Conservation (phyloP, 139 green algal species). For the Haematococcus sp. region DNA sequence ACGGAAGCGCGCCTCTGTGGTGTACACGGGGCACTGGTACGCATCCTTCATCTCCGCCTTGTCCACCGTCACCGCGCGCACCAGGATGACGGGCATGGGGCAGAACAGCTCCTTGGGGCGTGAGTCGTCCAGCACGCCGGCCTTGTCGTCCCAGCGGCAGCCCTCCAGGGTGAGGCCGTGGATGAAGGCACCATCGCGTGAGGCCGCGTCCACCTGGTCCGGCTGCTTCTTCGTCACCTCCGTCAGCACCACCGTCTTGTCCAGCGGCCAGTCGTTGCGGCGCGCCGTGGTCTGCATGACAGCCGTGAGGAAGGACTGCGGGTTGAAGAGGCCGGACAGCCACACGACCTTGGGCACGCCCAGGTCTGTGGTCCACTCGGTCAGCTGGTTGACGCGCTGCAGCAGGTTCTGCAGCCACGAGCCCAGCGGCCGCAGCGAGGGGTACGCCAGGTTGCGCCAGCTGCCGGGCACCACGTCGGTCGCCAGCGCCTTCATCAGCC, state of each 20-base stretch:
- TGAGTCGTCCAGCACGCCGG: constrained; percentile 77
- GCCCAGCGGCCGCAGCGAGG: constrained; percentile 71
- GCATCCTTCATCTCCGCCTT: constrained; percentile 80
- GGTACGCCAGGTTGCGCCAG: constrained; percentile 82
- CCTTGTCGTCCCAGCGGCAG: constrained; percentile 89
- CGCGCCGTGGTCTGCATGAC: constrained; percentile 91
- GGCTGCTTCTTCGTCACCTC: constrained; percentile 82
- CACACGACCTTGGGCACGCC: constrained; percentile 79
- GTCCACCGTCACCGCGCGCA: constrained; percentile 78
- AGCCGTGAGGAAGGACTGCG: constrained; percentile 90
- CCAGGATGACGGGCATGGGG: constrained; percentile 79
- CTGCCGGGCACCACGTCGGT: constrained; percentile 62
- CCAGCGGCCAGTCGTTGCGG: constrained; percentile 88
- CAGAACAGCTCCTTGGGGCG: constrained; percentile 87
- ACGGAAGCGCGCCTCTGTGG: constrained; percentile 83
- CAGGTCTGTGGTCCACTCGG: constrained; percentile 83
- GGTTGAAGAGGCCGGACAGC: constrained; percentile 90
- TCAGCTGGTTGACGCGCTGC: constrained; percentile 72
- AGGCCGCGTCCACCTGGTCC: constrained; percentile 79
- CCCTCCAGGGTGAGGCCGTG: constrained; percentile 88
- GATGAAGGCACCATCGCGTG: constrained; percentile 84
- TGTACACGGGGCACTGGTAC: constrained; percentile 92
- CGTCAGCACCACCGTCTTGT: constrained; percentile 75
- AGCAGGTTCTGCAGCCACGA: constrained; percentile 76
- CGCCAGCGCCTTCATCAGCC: constrained; percentile 71